These are phyloP conservation scores for Graphilbum sp. DNA, from an alignment of 2,329 filamentous ascomycete genomes.

Conservation along the genomic window DNA sequence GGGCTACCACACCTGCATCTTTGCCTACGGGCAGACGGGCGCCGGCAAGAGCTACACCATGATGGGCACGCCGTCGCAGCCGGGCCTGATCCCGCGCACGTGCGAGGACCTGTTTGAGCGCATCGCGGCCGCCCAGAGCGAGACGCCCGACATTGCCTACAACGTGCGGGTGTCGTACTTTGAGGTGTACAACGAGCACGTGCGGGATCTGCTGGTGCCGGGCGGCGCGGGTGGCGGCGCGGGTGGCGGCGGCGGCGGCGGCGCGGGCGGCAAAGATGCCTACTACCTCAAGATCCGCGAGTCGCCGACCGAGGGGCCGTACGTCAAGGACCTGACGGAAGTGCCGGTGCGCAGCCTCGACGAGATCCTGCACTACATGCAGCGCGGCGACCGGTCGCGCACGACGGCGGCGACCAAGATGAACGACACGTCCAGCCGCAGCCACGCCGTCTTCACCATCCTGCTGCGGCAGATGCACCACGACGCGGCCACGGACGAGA, in stretches of 20 bases:
- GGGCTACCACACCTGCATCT: conserved; percentile 99
- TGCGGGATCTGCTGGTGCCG: conserved; percentile 61
- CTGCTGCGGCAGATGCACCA: conserved; percentile 97
- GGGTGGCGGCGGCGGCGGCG: too few relatives aligned
- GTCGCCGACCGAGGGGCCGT: conserved; percentile 92
- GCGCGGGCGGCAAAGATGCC: too few relatives aligned
- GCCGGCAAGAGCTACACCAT: conserved; percentile 99
- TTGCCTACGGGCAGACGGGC: conserved; percentile 95
- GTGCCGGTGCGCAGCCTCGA: conserved; percentile 63
- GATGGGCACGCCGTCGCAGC: conserved; percentile 97
- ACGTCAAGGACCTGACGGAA: conserved; percentile 95
- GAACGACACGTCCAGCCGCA: conserved; percentile 96
- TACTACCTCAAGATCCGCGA: conserved; percentile 91
- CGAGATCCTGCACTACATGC: conserved; percentile 86
- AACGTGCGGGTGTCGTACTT: conserved; percentile 97
- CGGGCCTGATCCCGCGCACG: conserved; percentile 91
- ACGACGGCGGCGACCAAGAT: conserved; percentile 93
- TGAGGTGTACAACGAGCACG: conserved; percentile 97
- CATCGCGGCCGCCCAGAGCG: conserved; percentile 56
- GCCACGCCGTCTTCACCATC: conserved; percentile 94
- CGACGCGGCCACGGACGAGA: conserved; percentile 93
- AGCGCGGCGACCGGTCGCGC: conserved; percentile 69
- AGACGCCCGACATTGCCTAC: conserved; percentile 49
- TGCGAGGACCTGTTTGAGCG: conserved; percentile 95
- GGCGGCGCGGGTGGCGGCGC: too few relatives aligned